Evolutionary conservation across 345 rosid genomes (phyloP).

Genomic region (Streptanthus diversifolius): DNA sequence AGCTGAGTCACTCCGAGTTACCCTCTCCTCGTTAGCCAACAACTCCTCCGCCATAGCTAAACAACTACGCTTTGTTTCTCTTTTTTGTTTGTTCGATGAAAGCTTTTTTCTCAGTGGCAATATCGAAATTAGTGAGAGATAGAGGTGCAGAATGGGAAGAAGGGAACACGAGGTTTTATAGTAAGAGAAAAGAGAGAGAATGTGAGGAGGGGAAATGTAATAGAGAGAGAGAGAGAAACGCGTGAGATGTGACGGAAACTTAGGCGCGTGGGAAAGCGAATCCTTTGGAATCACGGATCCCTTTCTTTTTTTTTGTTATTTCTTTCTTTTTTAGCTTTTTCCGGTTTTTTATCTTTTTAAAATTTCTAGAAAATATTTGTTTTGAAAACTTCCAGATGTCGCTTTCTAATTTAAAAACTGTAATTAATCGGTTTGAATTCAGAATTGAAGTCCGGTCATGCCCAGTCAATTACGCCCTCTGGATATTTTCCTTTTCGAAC

Average conservation of each 20-base stretch:
- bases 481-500: not conserved
- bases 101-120: slow-evolving; percentile 6
- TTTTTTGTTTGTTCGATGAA: not conserved
- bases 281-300: slow-evolving; percentile 53
- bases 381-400: slow-evolving; percentile 27
- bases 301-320: slow-evolving; percentile 1
- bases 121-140: not conserved
- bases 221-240: slow-evolving; percentile 24
- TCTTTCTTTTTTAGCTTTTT: slow-evolving; percentile 15
- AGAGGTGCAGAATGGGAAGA: slow-evolving; percentile 36
- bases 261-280: slow-evolving; percentile 53
- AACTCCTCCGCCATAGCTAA: slow-evolving; percentile 40
- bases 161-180: slow-evolving; percentile 49
- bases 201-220: slow-evolving; percentile 22
- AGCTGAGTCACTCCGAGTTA: slow-evolving; percentile 11
- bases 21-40: slow-evolving; percentile 1
- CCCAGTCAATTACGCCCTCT: slow-evolving; percentile 38
- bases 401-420: slow-evolving; percentile 29
- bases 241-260: slow-evolving; percentile 38
- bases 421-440: slow-evolving; percentile 32
- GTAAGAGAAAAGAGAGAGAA: slow-evolving; percentile 37
- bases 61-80: not conserved
- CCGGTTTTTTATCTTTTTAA: not conserved
- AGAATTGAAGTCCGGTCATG: slow-evolving; percentile 36
- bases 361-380: not conserved